Percentiles rank a stretch among this genome's conserved stretches.
These are phyloP conservation scores for Fusarium falciforme DNA, from an alignment of 2,329 filamentous ascomycete species.

Conservation along the genomic window DNA sequence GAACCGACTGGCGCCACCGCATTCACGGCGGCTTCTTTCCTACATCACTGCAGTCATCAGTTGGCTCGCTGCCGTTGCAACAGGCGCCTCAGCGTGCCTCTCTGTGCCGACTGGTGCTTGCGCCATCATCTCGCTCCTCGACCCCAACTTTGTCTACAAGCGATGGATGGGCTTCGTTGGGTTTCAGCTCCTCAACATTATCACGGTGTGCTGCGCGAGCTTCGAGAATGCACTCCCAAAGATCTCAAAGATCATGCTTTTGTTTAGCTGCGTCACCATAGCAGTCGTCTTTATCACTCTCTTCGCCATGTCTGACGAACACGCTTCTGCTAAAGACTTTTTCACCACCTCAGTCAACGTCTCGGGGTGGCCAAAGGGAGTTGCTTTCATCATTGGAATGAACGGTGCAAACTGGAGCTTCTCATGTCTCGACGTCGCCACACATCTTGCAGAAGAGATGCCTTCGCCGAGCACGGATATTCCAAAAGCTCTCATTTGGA, in stretches of 20 bases:
- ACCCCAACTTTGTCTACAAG: constrained; percentile 40
- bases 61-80: constrained; percentile 43
- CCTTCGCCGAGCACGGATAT: constrained; percentile 40
- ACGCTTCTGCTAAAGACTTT: constrained; percentile 33
- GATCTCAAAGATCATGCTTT: constrained; percentile 41
- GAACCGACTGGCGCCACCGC: constrained; percentile 29
- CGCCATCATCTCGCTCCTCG: constrained; percentile 35
- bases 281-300: constrained; percentile 40
- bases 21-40: constrained; percentile 29
- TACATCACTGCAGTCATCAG: constrained; percentile 42
- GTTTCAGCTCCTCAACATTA: constrained; percentile 42
- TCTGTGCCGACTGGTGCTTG: constrained; percentile 38
- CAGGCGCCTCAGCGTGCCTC: constrained; percentile 40
- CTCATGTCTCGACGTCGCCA: constrained; percentile 44
- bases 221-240: constrained; percentile 42
- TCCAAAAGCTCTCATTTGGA: constrained; percentile 41
- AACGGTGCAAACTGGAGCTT: constrained; percentile 47
- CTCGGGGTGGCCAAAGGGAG: constrained; percentile 41
- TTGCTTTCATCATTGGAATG: constrained; percentile 46
- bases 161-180: constrained; percentile 45
- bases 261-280: constrained; percentile 42
- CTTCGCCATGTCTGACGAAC: constrained; percentile 39
- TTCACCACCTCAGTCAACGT: constrained; percentile 38
- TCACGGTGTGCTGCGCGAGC: constrained; percentile 29
- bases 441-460: constrained; percentile 46